Evolutionary conservation across 768 basidiomycete species (phyloP).

Genomic region (Collybiopsis confluens): DNA sequence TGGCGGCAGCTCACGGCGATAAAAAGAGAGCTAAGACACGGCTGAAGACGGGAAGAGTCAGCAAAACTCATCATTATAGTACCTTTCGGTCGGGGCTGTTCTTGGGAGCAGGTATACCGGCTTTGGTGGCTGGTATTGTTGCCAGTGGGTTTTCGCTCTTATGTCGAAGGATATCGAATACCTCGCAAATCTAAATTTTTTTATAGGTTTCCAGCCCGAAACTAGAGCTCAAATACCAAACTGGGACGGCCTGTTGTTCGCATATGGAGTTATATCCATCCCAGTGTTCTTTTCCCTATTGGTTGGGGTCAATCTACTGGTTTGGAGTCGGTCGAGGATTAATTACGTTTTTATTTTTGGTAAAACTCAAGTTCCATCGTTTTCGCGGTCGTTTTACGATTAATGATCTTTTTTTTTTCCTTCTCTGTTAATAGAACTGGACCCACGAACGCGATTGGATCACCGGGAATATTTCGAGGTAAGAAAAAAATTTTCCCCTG

Average conservation of each 20-base stretch:
- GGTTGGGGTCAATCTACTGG: slow-evolving; percentile 78
- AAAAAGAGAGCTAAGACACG: slow-evolving; percentile 68
- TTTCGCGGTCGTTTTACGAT: slow-evolving; percentile 11
- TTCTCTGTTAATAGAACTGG: slow-evolving; percentile 63
- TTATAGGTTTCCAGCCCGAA: slow-evolving; percentile 54
- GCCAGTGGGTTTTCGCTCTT: slow-evolving; percentile 39
- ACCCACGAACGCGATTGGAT: slow-evolving; percentile 68
- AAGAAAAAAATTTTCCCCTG: slow-evolving; percentile 16
- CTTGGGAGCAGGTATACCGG: slow-evolving; percentile 71
- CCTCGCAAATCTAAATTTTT: no score
- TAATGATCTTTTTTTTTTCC: no score
- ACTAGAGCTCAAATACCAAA: slow-evolving; percentile 54
- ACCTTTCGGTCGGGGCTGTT: slow-evolving; percentile 71
- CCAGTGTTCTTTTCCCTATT: slow-evolving; percentile 74
- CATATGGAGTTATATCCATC: slow-evolving; percentile 73
- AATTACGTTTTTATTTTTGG: slow-evolving; percentile 95
- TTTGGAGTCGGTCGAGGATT: slow-evolving; percentile 73
- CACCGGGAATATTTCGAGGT: slow-evolving; percentile 69
- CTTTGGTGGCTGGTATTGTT: slow-evolving; percentile 58
- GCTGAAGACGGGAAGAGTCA: slow-evolving; percentile 48
- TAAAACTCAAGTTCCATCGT: no score
- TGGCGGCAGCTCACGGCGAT: slow-evolving; percentile 70
- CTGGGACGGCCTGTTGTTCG: slow-evolving; percentile 70
- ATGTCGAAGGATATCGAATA: no score
- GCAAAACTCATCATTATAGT: slow-evolving; percentile 64